Conservation (phyloP, 202 grass and related monocot genomes). For the Schoenoplectus tabernaemontani region DNA sequence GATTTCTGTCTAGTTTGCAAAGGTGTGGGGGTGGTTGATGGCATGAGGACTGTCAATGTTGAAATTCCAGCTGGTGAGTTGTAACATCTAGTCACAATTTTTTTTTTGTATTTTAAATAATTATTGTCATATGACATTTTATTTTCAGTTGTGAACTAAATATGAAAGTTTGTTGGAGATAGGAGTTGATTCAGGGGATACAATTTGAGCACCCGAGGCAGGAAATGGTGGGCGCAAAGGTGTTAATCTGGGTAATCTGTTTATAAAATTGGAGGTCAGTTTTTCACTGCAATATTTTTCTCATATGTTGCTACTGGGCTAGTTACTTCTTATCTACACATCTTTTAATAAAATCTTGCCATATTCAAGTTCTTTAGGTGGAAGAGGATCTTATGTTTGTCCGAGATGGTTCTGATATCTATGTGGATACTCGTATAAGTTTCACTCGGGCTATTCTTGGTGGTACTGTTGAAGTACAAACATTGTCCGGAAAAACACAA, state of each 20-base stretch:
- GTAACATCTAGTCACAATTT: slow-evolving; percentile 12
- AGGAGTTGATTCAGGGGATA: slow-evolving; percentile 86
- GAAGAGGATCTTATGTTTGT: slow-evolving; percentile 63
- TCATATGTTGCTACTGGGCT: not conserved
- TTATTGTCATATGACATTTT: slow-evolving; percentile 14
- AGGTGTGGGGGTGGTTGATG: slow-evolving; percentile 69
- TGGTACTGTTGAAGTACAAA: slow-evolving; percentile 74
- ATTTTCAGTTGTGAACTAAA: slow-evolving; percentile 14
- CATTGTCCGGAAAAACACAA: slow-evolving; percentile 67
- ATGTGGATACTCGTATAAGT: slow-evolving; percentile 70
- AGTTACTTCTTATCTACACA: not conserved
- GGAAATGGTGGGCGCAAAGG: slow-evolving; percentile 73
- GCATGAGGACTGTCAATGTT: slow-evolving; percentile 72
- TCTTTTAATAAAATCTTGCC: slow-evolving; percentile 15
- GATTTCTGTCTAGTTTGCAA: slow-evolving; percentile 74
- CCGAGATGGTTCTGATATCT: slow-evolving; percentile 82
- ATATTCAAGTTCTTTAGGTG: slow-evolving; percentile 43
- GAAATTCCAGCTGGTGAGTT: slow-evolving; percentile 72
- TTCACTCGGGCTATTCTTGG: slow-evolving; percentile 97
- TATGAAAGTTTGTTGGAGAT: slow-evolving; percentile 30
- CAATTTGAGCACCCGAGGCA: slow-evolving; percentile 56
- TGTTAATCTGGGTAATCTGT: slow-evolving; percentile 59
- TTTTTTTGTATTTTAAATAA: slow-evolving; percentile 1
- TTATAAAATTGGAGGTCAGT: slow-evolving; percentile 74
- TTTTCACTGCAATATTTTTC: slow-evolving; percentile 9